These are phyloP conservation scores for Penicillium pancosmium DNA, from an alignment of 495 filamentous ascomycete genomes.

Conservation along the genomic window DNA sequence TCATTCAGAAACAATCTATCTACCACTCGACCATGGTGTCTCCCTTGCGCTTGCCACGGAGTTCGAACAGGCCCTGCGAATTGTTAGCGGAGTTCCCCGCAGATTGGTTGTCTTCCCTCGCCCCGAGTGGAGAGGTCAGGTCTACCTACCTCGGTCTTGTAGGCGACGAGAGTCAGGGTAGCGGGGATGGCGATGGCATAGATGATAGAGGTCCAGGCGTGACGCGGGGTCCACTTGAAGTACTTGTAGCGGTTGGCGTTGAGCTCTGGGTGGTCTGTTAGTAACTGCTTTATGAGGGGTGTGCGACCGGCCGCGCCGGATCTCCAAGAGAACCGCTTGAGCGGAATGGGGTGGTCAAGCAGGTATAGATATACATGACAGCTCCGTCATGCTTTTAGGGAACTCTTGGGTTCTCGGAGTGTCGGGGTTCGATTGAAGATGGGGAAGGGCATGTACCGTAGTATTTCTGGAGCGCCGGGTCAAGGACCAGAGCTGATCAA, in stretches of 20 bases:
- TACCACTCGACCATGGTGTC: conserved; percentile 80
- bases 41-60: conserved; percentile 84
- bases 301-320: background rate
- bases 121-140: background rate
- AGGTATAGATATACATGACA: too few species aligned
- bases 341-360: background rate
- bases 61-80: conserved; percentile 77
- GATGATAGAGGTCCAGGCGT: conserved; percentile 73
- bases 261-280: conserved; percentile 65
- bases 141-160: conserved; percentile 76
- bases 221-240: conserved; percentile 89
- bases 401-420: background rate
- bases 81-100: conserved; percentile 17
- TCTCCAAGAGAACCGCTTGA: background rate
- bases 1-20: conserved; percentile 24
- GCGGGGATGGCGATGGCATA: conserved; percentile 73
- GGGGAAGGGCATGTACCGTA: conserved; percentile 55
- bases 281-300: background rate
- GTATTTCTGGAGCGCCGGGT: conserved; percentile 79
- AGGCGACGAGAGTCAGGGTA: conserved; percentile 69
- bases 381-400: too few species aligned
- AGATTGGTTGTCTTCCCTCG: background rate
- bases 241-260: conserved; percentile 85
- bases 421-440: conserved; percentile 8
- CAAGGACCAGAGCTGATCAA: conserved; percentile 59